These are phyloP conservation scores for Cordyceps cateniannulata DNA, from an alignment of 2,329 filamentous ascomycete species.

Conservation along the genomic window DNA sequence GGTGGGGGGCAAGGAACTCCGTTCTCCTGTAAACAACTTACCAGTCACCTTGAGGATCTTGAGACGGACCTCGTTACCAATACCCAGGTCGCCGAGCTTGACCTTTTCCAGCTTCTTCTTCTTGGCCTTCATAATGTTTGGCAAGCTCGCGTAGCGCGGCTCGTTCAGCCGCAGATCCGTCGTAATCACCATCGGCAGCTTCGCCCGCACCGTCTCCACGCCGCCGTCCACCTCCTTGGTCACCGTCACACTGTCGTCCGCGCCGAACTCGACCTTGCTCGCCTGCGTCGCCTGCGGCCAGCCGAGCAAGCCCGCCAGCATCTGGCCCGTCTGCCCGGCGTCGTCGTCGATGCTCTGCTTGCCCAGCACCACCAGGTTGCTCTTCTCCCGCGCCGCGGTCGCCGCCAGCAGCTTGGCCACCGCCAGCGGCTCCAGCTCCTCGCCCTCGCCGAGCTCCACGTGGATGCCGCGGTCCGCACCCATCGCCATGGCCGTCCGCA, in stretches of 20 bases:
- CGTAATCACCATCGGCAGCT: conserved; percentile 88
- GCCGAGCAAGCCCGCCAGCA: conserved; percentile 85
- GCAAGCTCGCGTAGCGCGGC: conserved; percentile 89
- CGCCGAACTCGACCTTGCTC: conserved; percentile 70
- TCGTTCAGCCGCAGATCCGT: conserved; percentile 93
- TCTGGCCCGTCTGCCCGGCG: conserved; percentile 91
- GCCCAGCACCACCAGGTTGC: conserved; percentile 87
- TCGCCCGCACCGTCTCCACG: conserved; percentile 78
- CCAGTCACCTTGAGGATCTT: conserved; percentile 86
- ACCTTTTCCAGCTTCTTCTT: conserved; percentile 98
- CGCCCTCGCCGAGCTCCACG: conserved; percentile 70
- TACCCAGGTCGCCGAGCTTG: conserved; percentile 72
- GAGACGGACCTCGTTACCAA: conserved; percentile 68
- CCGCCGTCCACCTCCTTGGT: conserved; percentile 93
- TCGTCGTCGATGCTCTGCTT: conserved; percentile 99
- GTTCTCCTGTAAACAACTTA: conserved; percentile 34
- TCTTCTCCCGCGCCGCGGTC: conserved; percentile 75
- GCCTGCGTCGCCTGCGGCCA: conserved; percentile 97
- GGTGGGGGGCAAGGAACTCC: no score
- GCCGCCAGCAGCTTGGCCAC: conserved; percentile 84
- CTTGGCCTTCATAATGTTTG: conserved; percentile 99
- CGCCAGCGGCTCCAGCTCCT: conserved; percentile 78
- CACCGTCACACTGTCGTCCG: conserved; percentile 65
- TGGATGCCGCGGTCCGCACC: conserved; percentile 89
- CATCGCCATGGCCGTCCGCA: conserved; percentile 98